A percentile compares a stretch with the other conserved stretches of the same genome.
phyloP scores from a whole-genome alignment of 148 eudicot genomes.

The Camellia granthamiana region DNA sequence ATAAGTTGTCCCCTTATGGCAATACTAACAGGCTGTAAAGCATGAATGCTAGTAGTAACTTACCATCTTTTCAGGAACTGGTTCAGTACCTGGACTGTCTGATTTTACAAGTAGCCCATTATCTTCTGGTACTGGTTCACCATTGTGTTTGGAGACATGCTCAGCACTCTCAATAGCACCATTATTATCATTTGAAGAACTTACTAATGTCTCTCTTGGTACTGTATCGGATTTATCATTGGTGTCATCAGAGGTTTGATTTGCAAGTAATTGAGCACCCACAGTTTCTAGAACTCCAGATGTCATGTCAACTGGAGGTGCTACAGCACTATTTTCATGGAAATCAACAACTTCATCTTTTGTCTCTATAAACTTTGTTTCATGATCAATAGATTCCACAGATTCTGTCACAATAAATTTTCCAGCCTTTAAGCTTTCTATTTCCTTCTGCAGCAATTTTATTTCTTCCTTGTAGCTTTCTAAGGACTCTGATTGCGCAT shows the following conservation, averaged over 20 bases:
- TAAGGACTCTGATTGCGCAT: slow-evolving; percentile 32
- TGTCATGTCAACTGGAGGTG: slow-evolving; percentile 26
- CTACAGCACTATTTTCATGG: slow-evolving; percentile 23
- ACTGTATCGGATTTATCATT: slow-evolving; percentile 25
- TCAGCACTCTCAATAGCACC: slow-evolving; percentile 28
- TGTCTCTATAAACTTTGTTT: slow-evolving; percentile 31
- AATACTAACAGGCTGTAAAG: not conserved
- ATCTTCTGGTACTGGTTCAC: slow-evolving; percentile 35
- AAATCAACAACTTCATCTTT: slow-evolving; percentile 34
- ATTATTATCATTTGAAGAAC: slow-evolving; percentile 32
- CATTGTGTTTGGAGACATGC: slow-evolving; percentile 28
- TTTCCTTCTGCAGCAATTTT: slow-evolving; percentile 36
- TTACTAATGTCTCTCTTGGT: slow-evolving; percentile 26
- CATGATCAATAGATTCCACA: slow-evolving; percentile 33
- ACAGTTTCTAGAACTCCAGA: slow-evolving; percentile 34
- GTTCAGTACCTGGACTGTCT: slow-evolving; percentile 35
- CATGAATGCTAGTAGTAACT: slow-evolving; percentile 22
- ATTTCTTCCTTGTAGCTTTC: slow-evolving; percentile 46
- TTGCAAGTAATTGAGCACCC: slow-evolving; percentile 27
- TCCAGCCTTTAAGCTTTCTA: slow-evolving; percentile 37
- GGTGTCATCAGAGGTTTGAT: slow-evolving; percentile 33
- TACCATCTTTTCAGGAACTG: slow-evolving; percentile 61
- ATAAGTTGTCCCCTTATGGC: not conserved
- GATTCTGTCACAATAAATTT: slow-evolving; percentile 24
- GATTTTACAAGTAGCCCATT: slow-evolving; percentile 36